phyloP scores from a whole-genome alignment of 2,329 filamentous ascomycete genomes.

The Exophiala lecanii-corni region DNA sequence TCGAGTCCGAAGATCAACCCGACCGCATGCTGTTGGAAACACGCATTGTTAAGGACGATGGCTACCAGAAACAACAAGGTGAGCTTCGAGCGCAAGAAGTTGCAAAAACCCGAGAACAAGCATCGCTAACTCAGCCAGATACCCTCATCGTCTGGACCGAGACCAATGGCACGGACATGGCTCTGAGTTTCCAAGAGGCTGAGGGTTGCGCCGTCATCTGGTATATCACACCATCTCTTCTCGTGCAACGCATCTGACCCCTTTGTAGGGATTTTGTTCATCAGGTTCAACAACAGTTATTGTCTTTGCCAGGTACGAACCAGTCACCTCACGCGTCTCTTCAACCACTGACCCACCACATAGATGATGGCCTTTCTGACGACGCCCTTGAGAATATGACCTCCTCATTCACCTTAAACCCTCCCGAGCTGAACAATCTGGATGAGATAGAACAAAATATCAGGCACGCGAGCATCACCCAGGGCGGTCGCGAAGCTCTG shows the following conservation, averaged over 20 bases:
- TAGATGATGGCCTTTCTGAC: slow-evolving; percentile 83
- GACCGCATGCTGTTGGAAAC: slow-evolving; percentile 81
- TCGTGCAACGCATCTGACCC: too few species aligned
- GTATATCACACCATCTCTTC: too few species aligned
- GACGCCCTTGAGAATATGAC: slow-evolving; percentile 70
- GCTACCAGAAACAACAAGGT: slow-evolving; percentile 98
- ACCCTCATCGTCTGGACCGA: slow-evolving; percentile 99
- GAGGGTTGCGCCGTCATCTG: slow-evolving; percentile 92
- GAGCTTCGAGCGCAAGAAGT: too few species aligned
- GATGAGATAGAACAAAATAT: slow-evolving; percentile 80
- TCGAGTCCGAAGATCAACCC: slow-evolving; percentile 90
- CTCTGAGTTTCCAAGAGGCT: slow-evolving; percentile 93
- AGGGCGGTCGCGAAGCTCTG: slow-evolving; percentile 75
- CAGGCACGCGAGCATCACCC: slow-evolving; percentile 69
- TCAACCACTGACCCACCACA: slow-evolving; percentile 15
- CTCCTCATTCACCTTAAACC: slow-evolving; percentile 67
- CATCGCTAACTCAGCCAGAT: slow-evolving; percentile 54
- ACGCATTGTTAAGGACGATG: slow-evolving; percentile 86
- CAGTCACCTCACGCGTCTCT: background rate
- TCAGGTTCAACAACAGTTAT: slow-evolving; percentile 72
- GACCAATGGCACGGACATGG: slow-evolving; percentile 87
- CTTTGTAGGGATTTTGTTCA: slow-evolving; percentile 78
- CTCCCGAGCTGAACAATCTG: slow-evolving; percentile 76
- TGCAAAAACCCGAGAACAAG: too few species aligned
- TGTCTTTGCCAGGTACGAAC: slow-evolving; percentile 49